phyloP scores from a whole-genome alignment of 768 basidiomycete genomes.

The Dioszegia crocea region DNA sequence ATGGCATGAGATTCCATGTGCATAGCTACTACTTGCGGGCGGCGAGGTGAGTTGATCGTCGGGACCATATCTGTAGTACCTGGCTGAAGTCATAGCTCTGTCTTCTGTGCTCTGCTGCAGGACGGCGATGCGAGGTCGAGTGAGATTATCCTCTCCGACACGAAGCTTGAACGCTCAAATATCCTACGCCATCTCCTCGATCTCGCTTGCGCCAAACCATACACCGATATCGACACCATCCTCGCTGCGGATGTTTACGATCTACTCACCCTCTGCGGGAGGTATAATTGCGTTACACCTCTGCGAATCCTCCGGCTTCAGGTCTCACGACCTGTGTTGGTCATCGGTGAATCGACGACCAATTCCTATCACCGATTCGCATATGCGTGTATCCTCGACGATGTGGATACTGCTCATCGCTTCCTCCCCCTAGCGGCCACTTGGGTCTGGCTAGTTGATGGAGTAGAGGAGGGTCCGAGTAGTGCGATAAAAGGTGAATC shows the following conservation, averaged over 20 bases:
- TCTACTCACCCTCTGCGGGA: too few species aligned
- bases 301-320: too few species aligned
- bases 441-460: too few species aligned
- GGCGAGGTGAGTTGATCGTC: neutral
- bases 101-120: neutral
- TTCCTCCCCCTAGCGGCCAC: too few species aligned
- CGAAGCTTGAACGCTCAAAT: neutral
- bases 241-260: neutral
- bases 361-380: too few species aligned
- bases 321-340: too few species aligned
- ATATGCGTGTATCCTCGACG: too few species aligned
- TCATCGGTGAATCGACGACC: too few species aligned
- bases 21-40: neutral
- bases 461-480: too few species aligned
- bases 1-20: neutral
- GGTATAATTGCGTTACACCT: too few species aligned
- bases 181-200: neutral
- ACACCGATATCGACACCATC: neutral
- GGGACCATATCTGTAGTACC: neutral
- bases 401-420: too few species aligned
- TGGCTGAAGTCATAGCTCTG: neutral
- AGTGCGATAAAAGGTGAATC: too few species aligned
- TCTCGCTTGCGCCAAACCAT: neutral
- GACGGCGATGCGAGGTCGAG: neutral
- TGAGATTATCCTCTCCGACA: neutral